Evolutionary conservation across 306 rosid genomes (phyloP).

Genomic region (Biancaea sappan): DNA sequence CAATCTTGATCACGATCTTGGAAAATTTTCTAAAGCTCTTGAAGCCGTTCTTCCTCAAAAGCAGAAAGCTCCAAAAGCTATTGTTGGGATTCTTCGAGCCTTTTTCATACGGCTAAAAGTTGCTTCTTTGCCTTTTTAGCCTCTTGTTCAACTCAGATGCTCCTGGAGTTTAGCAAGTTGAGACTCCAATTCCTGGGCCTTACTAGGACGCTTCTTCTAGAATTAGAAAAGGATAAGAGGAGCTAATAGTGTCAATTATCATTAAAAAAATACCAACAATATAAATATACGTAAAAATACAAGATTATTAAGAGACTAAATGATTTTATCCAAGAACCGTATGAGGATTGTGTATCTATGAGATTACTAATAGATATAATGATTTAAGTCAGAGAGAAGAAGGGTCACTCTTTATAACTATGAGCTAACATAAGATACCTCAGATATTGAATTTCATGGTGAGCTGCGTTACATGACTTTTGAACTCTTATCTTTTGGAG

Average conservation of each 20-base stretch:
- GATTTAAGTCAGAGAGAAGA: not conserved
- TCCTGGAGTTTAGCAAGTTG: slow-evolving; percentile 72
- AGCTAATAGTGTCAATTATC: not conserved
- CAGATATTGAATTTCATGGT: slow-evolving; percentile 60
- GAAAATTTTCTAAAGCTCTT: slow-evolving; percentile 68
- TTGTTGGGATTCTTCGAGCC: slow-evolving; percentile 75
- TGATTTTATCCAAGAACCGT: not conserved
- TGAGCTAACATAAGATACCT: slow-evolving; percentile 48
- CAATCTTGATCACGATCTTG: slow-evolving; percentile 87
- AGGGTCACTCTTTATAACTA: not conserved
- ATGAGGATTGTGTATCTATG: not conserved
- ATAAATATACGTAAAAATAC: not conserved
- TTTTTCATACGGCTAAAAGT: slow-evolving; percentile 54
- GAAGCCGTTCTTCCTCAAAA: slow-evolving; percentile 75
- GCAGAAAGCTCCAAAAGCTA: slow-evolving; percentile 69
- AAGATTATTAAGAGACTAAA: not conserved
- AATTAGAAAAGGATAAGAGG: slow-evolving; percentile 30
- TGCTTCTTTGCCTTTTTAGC: slow-evolving; percentile 75
- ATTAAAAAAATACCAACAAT: not conserved
- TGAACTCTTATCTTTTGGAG: slow-evolving; percentile 50
- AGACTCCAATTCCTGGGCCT: slow-evolving; percentile 67
- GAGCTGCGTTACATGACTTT: slow-evolving; percentile 61
- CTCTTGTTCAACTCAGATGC: slow-evolving; percentile 67
- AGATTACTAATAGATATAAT: slow-evolving; percentile 11
- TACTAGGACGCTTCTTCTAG: slow-evolving; percentile 65